These are phyloP conservation scores for Omphalotus olearius DNA, from an alignment of 1,284 basidiomycete genomes.

Conservation along the genomic window DNA sequence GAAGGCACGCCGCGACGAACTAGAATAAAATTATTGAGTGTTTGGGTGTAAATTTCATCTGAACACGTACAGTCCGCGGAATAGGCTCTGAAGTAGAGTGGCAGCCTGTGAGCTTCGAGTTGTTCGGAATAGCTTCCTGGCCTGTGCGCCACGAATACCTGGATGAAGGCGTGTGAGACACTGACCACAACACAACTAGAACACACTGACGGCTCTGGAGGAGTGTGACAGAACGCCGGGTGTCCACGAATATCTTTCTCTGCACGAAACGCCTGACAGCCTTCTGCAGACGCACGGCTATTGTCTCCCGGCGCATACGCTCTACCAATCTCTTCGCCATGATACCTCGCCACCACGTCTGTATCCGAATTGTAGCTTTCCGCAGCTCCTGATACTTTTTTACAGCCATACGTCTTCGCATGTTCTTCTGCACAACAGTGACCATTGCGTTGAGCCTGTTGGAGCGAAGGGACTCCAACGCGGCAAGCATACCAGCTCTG, in stretches of 20 bases:
- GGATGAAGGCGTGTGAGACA: slow-evolving; percentile 6
- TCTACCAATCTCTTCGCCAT: slow-evolving; percentile 73
- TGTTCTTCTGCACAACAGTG: slow-evolving; percentile 96
- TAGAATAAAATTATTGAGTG: slow-evolving; percentile 26
- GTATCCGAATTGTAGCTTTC: slow-evolving; percentile 76
- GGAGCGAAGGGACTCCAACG: slow-evolving; percentile 87
- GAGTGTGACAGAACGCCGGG: slow-evolving; percentile 61
- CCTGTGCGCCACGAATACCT: slow-evolving; percentile 82
- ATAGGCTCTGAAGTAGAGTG: slow-evolving; percentile 76
- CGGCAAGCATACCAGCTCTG: slow-evolving; percentile 98
- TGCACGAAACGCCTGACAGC: slow-evolving; percentile 72
- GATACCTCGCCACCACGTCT: slow-evolving; percentile 92
- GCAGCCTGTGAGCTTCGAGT: slow-evolving; percentile 67
- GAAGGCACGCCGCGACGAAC: slow-evolving; percentile 65
- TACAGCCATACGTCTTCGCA: slow-evolving; percentile 81
- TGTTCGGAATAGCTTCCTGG: slow-evolving; percentile 64
- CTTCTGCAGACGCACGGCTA: slow-evolving; percentile 78
- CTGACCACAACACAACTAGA: slow-evolving; percentile 10
- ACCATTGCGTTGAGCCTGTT: slow-evolving; percentile 88
- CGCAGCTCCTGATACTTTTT: slow-evolving; percentile 79
- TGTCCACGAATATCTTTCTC: slow-evolving; percentile 64
- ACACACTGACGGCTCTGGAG: slow-evolving; percentile 81
- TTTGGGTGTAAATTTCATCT: neutral
- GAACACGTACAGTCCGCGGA: slow-evolving; percentile 78
- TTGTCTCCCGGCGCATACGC: slow-evolving; percentile 67